Base-by-base conservation (phyloP, 805 yeast genomes). In the Kurtzmaniella cleridarum region DNA sequence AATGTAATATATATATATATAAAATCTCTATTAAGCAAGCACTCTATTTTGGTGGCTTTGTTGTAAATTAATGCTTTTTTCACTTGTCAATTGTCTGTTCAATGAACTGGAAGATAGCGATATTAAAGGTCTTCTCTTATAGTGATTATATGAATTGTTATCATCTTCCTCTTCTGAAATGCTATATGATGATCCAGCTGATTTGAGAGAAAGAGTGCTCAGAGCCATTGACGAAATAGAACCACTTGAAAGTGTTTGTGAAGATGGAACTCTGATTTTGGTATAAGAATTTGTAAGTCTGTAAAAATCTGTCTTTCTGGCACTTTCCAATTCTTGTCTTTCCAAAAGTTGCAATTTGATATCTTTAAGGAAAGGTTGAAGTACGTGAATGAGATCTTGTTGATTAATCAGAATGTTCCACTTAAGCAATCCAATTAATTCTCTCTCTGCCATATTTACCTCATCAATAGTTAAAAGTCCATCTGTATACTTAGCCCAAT, bases 401-500 rank as follows among this genome's bases (percentile, higher is more conserved):
- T 79, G 80, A 24, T 77, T 64, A 36, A 93, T 79, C 18, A 76
- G 70, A 35, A 93, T 70, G 52, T 87, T 81, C 98, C 98, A 91
- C 51, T 87, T 83, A 41, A 91, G 73, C 45, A 87, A 78, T 36
- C 75, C 77, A 35, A 91, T 77, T 51, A 93, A 69, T 64, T 91
- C 98, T 48, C 90, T 74, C 64, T 91, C 98, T 53, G 95, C 84
- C 47, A 89, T 79, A 62, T 91, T 93, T 39, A 93, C 88, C 54
- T 91, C 98, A 16, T 71, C 71, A 29, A 85, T 66, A 8, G 80
- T 57, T 43, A 91, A 74, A 32, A 93, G 70, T 0, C 97, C 97
- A 56, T 83, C 81, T 3, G 98, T 90, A 68, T 91, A 90, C 43
- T 78, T 74, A 3, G 95, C 82, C 98, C 98, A 91, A 66, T 93